Percentiles rank a stretch among this genome's conserved stretches.
Evolutionary conservation across 2,329 filamentous ascomycete genomes (phyloP).

Genomic region (Aspergillus nomiae): DNA sequence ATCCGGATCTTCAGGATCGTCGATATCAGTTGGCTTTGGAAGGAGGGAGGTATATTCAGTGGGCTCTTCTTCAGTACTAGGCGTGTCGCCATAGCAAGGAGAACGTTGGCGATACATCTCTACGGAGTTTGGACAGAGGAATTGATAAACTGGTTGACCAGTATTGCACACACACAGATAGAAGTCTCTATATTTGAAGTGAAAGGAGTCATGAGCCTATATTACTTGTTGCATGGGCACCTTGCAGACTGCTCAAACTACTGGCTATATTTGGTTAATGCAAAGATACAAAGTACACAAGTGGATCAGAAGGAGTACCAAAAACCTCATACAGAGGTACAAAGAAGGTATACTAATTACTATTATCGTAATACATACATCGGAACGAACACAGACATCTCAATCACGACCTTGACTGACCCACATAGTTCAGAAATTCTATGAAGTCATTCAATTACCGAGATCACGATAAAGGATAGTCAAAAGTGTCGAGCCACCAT

Average conservation of each 20-base stretch:
- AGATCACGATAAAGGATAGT: background rate
- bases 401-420: background rate
- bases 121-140: background rate
- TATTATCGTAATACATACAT: background rate
- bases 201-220: background rate
- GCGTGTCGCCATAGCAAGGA: background rate
- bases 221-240: background rate
- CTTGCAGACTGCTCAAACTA: conserved; percentile 1
- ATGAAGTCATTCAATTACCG: background rate
- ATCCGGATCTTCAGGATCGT: conserved; percentile 24
- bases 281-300: background rate
- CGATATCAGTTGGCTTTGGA: conserved; percentile 21
- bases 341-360: background rate
- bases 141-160: background rate
- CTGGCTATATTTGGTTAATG: background rate
- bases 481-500: background rate
- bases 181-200: background rate
- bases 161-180: background rate
- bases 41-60: conserved; percentile 34
- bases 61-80: conserved; percentile 1
- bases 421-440: background rate
- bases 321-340: background rate
- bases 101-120: conserved; percentile 14
- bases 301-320: background rate
- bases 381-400: background rate